Percentiles rank a stretch among this genome's conserved stretches.
These are phyloP conservation scores for Venturia carpophila DNA, from an alignment of 2,329 filamentous ascomycete species.

Conservation along the genomic window DNA sequence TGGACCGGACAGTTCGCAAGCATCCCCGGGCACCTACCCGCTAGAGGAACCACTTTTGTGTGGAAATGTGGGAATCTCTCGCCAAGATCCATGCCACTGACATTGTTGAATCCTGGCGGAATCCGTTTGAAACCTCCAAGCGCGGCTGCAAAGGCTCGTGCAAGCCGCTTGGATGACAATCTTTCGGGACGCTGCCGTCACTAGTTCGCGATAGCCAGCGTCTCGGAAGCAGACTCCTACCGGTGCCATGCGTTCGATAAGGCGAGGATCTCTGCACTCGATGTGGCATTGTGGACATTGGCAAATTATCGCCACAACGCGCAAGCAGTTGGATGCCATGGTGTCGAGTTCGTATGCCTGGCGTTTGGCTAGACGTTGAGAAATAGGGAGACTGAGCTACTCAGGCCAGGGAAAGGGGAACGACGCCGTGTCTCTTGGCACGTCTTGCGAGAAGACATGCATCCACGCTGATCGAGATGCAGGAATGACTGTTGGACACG, in stretches of 20 bases:
- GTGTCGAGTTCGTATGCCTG: background rate
- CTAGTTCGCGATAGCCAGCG: background rate
- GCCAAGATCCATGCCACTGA: conserved; percentile 4
- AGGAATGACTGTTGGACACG: background rate
- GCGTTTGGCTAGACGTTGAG: background rate
- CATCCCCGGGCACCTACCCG: conserved; percentile 8
- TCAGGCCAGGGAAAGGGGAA: background rate
- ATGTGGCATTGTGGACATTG: background rate
- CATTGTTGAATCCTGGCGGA: background rate
- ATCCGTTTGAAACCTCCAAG: background rate
- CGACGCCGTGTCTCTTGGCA: background rate
- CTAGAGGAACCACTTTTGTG: background rate
- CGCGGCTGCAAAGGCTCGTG: background rate
- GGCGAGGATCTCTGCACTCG: background rate
- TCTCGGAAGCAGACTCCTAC: background rate
- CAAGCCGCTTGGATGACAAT: background rate
- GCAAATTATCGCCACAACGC: background rate
- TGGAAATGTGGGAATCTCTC: background rate
- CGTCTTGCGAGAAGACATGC: background rate
- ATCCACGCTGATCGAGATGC: background rate
- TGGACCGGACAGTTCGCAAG: background rate
- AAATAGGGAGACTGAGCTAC: background rate
- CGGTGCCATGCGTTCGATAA: background rate
- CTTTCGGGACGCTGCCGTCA: background rate
- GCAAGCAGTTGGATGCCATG: background rate